Evolutionary conservation across 768 basidiomycete genomes (phyloP).

Genomic region (Pisolithus orientalis): DNA sequence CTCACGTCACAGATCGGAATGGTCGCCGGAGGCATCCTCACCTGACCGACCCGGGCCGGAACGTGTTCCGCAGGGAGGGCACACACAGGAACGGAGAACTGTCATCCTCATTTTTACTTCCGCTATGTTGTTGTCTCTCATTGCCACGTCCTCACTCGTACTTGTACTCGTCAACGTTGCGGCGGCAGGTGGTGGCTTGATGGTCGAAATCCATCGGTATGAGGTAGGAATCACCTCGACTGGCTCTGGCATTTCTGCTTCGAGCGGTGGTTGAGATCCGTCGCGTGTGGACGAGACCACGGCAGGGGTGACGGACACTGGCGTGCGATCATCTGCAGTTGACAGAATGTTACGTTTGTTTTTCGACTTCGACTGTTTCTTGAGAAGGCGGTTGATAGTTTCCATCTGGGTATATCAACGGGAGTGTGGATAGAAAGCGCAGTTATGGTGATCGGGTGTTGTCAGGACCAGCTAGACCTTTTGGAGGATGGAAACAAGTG

Average conservation of each 20-base stretch:
- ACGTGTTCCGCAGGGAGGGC: conserved; percentile 13
- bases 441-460: background rate
- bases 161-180: conserved; percentile 4
- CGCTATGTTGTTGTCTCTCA: conserved; percentile 3
- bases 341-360: conserved; percentile 49
- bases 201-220: conserved; percentile 70
- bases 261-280: conserved; percentile 24
- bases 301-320: conserved; percentile 24
- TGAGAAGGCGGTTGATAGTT: conserved; percentile 83
- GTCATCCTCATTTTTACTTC: conserved; percentile 35
- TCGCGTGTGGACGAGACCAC: conserved; percentile 21
- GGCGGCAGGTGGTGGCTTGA: conserved; percentile 20
- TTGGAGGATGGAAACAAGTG: background rate
- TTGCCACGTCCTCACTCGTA: conserved; percentile 2
- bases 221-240: conserved; percentile 42
- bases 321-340: conserved; percentile 42
- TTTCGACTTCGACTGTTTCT: conserved; percentile 71
- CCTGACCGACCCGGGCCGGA: conserved; percentile 12
- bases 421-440: background rate
- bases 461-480: background rate
- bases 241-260: conserved; percentile 37
- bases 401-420: conserved; percentile 47
- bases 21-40: conserved; percentile 2
- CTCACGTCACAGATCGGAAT: conserved; percentile 43
- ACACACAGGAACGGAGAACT: conserved; percentile 49